These are phyloP conservation scores for Dujonia santamariae DNA, from an alignment of 1,139 yeast genomes.

Conservation along the genomic window DNA sequence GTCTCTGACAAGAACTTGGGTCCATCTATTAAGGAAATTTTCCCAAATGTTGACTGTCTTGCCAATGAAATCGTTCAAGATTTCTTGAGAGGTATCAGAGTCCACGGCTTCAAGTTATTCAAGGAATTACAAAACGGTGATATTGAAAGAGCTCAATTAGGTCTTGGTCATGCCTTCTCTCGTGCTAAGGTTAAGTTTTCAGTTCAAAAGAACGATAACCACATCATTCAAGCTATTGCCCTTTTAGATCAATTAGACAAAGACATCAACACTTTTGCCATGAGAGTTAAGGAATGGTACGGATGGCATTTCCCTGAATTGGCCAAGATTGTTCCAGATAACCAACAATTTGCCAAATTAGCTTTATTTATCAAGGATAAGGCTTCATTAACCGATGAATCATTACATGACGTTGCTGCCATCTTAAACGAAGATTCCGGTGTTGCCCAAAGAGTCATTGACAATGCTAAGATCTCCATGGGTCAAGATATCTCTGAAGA, in stretches of 20 bases:
- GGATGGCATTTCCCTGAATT: slow-evolving; percentile 99
- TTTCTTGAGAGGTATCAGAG: slow-evolving; percentile 90
- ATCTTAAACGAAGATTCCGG: slow-evolving; percentile 91
- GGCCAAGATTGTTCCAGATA: slow-evolving; percentile 94
- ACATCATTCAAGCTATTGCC: slow-evolving; percentile 97
- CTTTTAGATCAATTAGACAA: slow-evolving; percentile 94
- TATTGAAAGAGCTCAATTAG: slow-evolving; percentile 95
- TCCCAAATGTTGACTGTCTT: slow-evolving; percentile 87
- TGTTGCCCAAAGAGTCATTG: slow-evolving; percentile 87
- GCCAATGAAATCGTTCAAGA: slow-evolving; percentile 93
- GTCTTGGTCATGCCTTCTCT: slow-evolving; percentile 98
- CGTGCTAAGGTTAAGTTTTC: slow-evolving; percentile 98
- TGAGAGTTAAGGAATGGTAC: slow-evolving; percentile 99
- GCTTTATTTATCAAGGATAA: slow-evolving; percentile 86
- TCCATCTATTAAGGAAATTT: slow-evolving; percentile 88
- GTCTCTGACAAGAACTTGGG: slow-evolving; percentile 95
- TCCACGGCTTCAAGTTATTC: slow-evolving; percentile 82
- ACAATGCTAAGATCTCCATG: slow-evolving; percentile 91
- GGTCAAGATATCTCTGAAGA: slow-evolving; percentile 93
- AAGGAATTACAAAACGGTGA: slow-evolving; percentile 94
- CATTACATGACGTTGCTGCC: slow-evolving; percentile 85
- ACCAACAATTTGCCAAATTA: slow-evolving; percentile 81
- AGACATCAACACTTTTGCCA: slow-evolving; percentile 94
- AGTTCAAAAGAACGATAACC: slow-evolving; percentile 97
- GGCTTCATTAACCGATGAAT: slow-evolving; percentile 76